Evolutionary conservation across 306 rosid species (phyloP).

Genomic region (Vicia faba): DNA sequence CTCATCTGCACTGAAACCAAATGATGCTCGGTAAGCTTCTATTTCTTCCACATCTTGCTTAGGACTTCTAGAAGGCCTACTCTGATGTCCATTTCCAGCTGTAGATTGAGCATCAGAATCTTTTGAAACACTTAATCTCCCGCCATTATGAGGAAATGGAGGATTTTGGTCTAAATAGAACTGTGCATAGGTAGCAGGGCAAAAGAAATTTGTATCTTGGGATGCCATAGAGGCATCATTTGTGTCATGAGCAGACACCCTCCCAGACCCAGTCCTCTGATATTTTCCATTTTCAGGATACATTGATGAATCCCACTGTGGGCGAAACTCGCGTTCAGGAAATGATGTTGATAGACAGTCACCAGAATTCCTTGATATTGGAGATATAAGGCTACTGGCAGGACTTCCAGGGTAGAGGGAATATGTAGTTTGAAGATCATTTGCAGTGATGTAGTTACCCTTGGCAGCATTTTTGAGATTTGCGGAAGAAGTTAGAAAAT

Average conservation of each 20-base stretch:
- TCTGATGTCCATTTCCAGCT: constrained; percentile 85
- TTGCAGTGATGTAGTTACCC: constrained; percentile 68
- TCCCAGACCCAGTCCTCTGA: constrained; percentile 70
- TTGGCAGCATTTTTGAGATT: constrained; percentile 64
- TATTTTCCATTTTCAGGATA: constrained; percentile 72
- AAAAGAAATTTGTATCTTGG: constrained; percentile 93
- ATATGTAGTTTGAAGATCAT: constrained; percentile 87
- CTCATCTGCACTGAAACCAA: constrained; percentile 99
- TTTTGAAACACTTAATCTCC: constrained; percentile 94
- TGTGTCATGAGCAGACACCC: constrained; percentile 69
- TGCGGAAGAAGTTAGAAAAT: constrained; percentile 78
- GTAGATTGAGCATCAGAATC: constrained; percentile 85
- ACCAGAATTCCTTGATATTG: constrained; percentile 77
- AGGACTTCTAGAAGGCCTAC: constrained; percentile 72
- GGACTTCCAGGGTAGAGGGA: constrained; percentile 97
- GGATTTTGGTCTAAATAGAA: constrained; percentile 94
- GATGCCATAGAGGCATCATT: constrained; percentile 62
- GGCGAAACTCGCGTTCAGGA: constrained; percentile 70
- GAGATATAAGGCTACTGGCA: constrained; percentile 74
- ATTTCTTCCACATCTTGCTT: constrained; percentile 96
- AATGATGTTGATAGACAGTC: constrained; percentile 79
- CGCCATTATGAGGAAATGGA: constrained; percentile 90
- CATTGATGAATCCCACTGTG: constrained; percentile 78
- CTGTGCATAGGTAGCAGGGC: constrained; percentile 97
- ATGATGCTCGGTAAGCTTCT: constrained; percentile 98